Evolutionary conservation across 1,284 basidiomycete genomes (phyloP), one percentile per base, ranked within the genome.

Genomic region (Phlebopus sp.): DNA sequence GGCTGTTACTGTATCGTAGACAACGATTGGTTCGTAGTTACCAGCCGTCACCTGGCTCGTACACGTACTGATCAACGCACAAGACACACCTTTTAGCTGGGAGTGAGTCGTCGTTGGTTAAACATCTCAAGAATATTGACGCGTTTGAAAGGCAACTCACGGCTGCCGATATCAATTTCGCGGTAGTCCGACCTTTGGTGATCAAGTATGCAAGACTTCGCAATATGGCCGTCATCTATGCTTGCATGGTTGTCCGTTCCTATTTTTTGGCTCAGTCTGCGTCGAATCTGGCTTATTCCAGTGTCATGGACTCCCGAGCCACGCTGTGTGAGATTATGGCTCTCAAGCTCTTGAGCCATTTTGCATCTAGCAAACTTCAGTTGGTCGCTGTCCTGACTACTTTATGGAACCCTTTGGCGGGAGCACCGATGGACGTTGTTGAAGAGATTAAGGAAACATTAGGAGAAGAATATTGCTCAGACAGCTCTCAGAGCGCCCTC

Each of bases 141-240:
- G 31, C 32, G 39, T 25, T 18, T 38, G 18, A 42, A 52, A 89
- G 85, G 13, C 87, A 91, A 60, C 74, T 92, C 45, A 86, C 82
- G 13, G 86, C 90, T 0, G 83, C 90, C 2, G 89, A 92, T 57
- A 79, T 95, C 69, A 90, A 91, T 61, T 92, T 92, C 57, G 78
- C 86, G 5, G 73, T 93, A 44, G 81, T 93, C 23, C 79, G 90
- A 9, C 92, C 92, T 1, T 69, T 93, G 21, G 85, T 92, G 3
- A 71, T 79, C 59, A 89, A 86, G 57, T 92, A 90, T 71, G 84
- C 89, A 19, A 78, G 77, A 50, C 75, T 87, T 39, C 73, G 80
- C 51, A 90, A 91, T 59, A 76, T 87, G 68, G 79, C 87, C 1
- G 72, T 80, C 37, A 78, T 89, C 17, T 90, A 87, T 58, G 83